Conservation (phyloP, 345 rosid species). For the Populus davidiana region DNA sequence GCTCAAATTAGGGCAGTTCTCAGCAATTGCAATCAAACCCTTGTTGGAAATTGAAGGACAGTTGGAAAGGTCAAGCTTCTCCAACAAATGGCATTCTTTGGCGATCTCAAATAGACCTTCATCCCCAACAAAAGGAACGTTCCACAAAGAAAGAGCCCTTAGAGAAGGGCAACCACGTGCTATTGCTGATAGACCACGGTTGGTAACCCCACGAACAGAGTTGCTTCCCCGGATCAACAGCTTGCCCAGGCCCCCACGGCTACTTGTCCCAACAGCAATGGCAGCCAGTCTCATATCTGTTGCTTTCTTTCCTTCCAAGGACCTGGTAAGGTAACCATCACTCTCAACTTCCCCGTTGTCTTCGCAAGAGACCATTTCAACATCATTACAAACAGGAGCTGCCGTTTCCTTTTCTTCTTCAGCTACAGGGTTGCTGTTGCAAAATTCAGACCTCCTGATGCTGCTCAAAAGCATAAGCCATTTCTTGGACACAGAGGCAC, state of each 20-base stretch:
- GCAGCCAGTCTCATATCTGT: slow-evolving; percentile 71
- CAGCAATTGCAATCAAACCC: slow-evolving; percentile 58
- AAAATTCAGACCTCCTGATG: slow-evolving; percentile 47
- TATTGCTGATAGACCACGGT: slow-evolving; percentile 53
- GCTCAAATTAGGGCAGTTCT: slow-evolving; percentile 54
- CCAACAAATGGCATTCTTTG: slow-evolving; percentile 52
- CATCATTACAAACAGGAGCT: slow-evolving; percentile 31
- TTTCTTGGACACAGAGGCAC: slow-evolving; percentile 63
- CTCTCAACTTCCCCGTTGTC: slow-evolving; percentile 25
- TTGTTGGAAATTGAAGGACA: slow-evolving; percentile 59
- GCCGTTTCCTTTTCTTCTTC: slow-evolving; percentile 8
- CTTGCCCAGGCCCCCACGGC: slow-evolving; percentile 66
- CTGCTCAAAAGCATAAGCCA: slow-evolving; percentile 62
- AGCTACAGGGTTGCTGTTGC: slow-evolving; percentile 7
- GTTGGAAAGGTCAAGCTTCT: slow-evolving; percentile 65
- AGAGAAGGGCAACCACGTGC: slow-evolving; percentile 67
- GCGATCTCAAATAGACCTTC: slow-evolving; percentile 56
- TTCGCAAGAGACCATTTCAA: slow-evolving; percentile 37
- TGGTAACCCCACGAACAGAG: slow-evolving; percentile 45
- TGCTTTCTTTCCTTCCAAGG: slow-evolving; percentile 72
- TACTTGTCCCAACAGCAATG: slow-evolving; percentile 59
- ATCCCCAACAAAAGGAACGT: slow-evolving; percentile 53
- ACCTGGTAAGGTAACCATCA: slow-evolving; percentile 61
- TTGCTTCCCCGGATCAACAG: slow-evolving; percentile 58
- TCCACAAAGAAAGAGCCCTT: slow-evolving; percentile 61